Conservation (phyloP, 2,329 filamentous ascomycete genomes). For the Hypoxylon rubiginosum region DNA sequence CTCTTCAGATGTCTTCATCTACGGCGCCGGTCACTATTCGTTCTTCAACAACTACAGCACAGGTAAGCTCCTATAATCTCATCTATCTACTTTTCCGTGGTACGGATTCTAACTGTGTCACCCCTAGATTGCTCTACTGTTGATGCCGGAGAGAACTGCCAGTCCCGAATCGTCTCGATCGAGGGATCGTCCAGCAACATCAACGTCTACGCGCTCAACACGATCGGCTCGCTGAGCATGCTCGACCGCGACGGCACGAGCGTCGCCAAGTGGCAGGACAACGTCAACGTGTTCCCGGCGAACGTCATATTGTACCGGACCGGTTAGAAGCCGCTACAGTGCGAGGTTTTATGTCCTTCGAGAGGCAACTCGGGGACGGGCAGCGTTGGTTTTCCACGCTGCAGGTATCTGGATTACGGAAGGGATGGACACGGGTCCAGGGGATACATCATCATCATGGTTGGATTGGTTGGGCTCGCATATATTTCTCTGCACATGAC, state of each 20-base stretch:
- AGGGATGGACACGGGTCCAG: not conserved
- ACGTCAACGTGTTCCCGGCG: conserved; percentile 51
- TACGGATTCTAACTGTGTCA: not conserved
- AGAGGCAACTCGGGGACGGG: not conserved
- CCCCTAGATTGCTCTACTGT: conserved; percentile 53
- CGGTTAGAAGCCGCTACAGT: conserved; percentile 34
- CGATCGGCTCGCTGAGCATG: conserved; percentile 59
- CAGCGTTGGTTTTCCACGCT: not conserved
- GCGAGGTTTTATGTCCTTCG: not conserved
- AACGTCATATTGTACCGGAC: conserved; percentile 52
- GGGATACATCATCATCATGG: conserved; percentile 21
- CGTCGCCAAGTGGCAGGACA: conserved; percentile 50
- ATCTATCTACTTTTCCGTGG: not conserved
- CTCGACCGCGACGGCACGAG: conserved; percentile 51
- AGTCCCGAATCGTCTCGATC: conserved; percentile 56
- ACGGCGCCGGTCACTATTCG: conserved; percentile 72
- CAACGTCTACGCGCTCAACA: conserved; percentile 62
- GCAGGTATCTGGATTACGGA: conserved; percentile 4
- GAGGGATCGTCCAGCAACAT: conserved; percentile 54
- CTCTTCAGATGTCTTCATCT: conserved; percentile 64
- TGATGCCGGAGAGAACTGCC: conserved; percentile 55
- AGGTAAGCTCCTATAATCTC: conserved; percentile 39
- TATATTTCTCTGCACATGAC: conserved; percentile 39
- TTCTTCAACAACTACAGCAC: conserved; percentile 72
- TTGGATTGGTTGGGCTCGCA: conserved; percentile 10